Evolutionary conservation across 176 grass and related monocot genomes (phyloP).

Genomic region (Melocanna baccifera): DNA sequence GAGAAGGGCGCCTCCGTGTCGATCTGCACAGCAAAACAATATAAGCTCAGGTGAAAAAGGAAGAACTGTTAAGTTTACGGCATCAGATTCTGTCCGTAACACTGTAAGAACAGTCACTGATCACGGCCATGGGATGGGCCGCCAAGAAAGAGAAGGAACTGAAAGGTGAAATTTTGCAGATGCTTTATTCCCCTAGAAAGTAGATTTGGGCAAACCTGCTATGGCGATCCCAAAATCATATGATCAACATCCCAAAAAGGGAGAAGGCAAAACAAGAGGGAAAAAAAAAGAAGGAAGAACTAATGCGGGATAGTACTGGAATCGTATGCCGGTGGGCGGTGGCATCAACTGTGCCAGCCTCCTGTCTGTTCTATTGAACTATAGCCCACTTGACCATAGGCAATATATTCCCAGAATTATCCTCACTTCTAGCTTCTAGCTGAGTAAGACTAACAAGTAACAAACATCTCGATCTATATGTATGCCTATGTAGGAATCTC

Average conservation of each 20-base stretch:
- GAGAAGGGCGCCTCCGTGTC: conserved; percentile 85
- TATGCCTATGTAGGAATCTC: background rate
- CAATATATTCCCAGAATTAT: conserved; percentile 21
- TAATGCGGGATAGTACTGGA: background rate
- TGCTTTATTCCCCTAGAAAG: conserved; percentile 19
- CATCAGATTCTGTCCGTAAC: background rate
- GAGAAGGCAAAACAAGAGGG: background rate
- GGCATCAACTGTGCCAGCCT: background rate
- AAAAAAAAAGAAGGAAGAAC: background rate
- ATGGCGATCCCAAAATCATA: conserved; percentile 12
- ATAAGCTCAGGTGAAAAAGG: background rate
- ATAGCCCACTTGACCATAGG: conserved; percentile 23
- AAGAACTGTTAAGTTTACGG: background rate
- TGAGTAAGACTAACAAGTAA: background rate
- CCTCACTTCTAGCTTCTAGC: background rate
- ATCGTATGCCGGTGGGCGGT: conserved; percentile 17
- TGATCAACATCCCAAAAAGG: conserved; percentile 11
- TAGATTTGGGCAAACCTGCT: background rate
- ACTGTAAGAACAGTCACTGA: background rate
- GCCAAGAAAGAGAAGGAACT: background rate
- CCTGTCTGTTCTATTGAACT: background rate
- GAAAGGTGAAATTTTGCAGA: background rate
- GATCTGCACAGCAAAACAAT: conserved; percentile 48
- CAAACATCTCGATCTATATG: background rate
- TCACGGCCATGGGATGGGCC: background rate